Base-by-base conservation (phyloP, 2,329 filamentous ascomycete genomes). In the Daldinia eschscholtzii region DNA sequence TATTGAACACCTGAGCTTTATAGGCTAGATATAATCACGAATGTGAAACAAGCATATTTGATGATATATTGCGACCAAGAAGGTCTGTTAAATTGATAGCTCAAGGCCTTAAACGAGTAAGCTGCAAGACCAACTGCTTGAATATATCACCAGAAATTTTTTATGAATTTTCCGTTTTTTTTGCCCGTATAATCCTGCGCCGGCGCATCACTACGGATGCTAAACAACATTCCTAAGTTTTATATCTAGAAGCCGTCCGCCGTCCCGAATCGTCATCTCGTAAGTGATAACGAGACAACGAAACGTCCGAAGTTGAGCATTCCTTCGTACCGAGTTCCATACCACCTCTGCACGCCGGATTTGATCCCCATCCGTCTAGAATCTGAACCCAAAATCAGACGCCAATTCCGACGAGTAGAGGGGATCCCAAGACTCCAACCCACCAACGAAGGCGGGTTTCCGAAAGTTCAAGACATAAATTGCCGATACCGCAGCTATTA, bases 121-220 rank as follows among this genome's bases (percentile, higher is more conserved):
- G 70, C 70, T 70, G 58, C 13, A 18, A 12, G 41, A 46, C 26
- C 30, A 13, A n/a, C 60, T 66, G 53, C 60, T 70, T 65, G 64
- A 64, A 72, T 76, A 75, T 72, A 76, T 69, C 76, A 74, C 57
- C 76, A 76, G 59, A 74, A 73, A 57, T 33, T 61, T 70, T 70
- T 70, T 72, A 20, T 64, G 28, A 60, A 12, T 61, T 65, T 67
- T 64, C 48, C 44, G n/a, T 64, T 39, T 66, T 68, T 70, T 13
- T 6, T 68, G 50, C 63, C 23, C 33, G 58, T 67, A 37, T 66
- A 20, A 60, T 65, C 52, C 13, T 53, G 42, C 37, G 15, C 46
- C 15, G 12, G 41, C 37, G 26, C 59, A 57, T 57, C 53, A 13
- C 23, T 28, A 53, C 46, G 61, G 56, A 67, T 64, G 61, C 57